A percentile compares a stretch with the other conserved stretches of the same genome.
Evolutionary conservation across 1,284 basidiomycete species (phyloP).

Genomic region (Fomitopsis pinicola): DNA sequence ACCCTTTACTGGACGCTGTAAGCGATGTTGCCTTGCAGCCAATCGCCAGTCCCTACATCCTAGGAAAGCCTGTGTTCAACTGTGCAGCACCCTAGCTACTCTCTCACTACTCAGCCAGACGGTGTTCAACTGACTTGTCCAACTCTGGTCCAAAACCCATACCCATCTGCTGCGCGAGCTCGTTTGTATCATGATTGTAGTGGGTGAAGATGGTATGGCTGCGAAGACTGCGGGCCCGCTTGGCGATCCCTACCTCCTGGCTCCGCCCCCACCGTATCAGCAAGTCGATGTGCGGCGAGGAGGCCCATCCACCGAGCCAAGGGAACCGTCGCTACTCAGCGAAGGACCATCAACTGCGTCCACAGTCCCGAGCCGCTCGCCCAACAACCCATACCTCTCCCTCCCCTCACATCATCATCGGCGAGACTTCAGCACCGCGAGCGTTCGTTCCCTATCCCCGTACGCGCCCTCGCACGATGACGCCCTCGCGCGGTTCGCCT

Average conservation of each 20-base stretch:
- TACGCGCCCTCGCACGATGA: neutral
- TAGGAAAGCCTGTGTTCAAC: too few relatives aligned
- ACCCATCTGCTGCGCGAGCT: neutral
- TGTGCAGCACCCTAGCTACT: too few relatives aligned
- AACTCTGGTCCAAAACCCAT: too few relatives aligned
- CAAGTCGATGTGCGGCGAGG: neutral
- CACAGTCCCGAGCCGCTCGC: neutral
- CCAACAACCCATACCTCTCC: neutral
- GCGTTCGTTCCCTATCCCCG: neutral
- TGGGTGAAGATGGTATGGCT: neutral
- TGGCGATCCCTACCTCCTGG: neutral
- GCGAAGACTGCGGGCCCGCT: neutral
- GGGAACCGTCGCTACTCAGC: neutral
- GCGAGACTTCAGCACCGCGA: neutral
- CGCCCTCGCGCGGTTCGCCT: neutral
- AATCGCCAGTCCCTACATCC: too few relatives aligned
- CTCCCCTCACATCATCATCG: neutral
- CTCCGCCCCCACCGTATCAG: neutral
- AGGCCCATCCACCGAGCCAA: neutral
- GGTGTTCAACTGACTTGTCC: too few relatives aligned
- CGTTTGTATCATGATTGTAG: neutral
- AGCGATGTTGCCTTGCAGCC: too few relatives aligned
- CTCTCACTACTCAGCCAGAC: too few relatives aligned
- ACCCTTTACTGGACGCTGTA: too few relatives aligned
- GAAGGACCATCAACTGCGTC: neutral